Base-by-base conservation (phyloP, 2,329 filamentous ascomycete species). In the Thielaviopsis ethacetica region DNA sequence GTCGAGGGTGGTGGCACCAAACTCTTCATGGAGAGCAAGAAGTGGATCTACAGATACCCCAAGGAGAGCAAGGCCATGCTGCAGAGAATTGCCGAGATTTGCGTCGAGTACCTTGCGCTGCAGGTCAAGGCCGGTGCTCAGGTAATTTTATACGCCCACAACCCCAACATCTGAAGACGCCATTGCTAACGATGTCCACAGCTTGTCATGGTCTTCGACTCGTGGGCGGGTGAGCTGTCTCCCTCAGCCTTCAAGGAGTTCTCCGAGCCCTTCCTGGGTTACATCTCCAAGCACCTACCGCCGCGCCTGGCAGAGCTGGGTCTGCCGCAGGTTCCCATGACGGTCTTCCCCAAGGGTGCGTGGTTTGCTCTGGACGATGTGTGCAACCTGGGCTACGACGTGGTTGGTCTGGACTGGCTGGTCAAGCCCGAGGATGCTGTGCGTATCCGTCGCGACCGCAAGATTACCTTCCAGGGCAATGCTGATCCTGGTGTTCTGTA, bases 171-270 rank as follows among this genome's bases (percentile, higher is more conserved):
- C 21, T 21, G 7, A 22, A n/a, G 17, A 53, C 54, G 47, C 17
- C 47, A 26, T 38, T 26, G 26, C 27, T n/a, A 27, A 19, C 47
- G 6, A n/a, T 57, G 22, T 21, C 38, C 44, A 19, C 62, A 88
- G 83, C 81, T 96, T 68, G 77, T 97, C 27, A 93, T 97, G 77
- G 89, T 98, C 13, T 98, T 98, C 68, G 93, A 98, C 70, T 97
- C 91, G 0, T 98, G 93, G 91, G 93, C 93, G 1, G 91, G 90
- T 50, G 93, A 98, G 73, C 78, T 98, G 53, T 90, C 87, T 9
- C 91, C 93, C 1, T 72, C 81, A 6, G 82, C 86, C 0, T 98
- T 96, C 75, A 84, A 84, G 67, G 76, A 84, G 59, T 94, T 97
- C 70, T 85, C 88, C 1, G 80, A 93, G 64, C 93, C 93, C 0